Conservation (phyloP, 1,139 yeast species). For the Arxiozyma slooffiae region DNA sequence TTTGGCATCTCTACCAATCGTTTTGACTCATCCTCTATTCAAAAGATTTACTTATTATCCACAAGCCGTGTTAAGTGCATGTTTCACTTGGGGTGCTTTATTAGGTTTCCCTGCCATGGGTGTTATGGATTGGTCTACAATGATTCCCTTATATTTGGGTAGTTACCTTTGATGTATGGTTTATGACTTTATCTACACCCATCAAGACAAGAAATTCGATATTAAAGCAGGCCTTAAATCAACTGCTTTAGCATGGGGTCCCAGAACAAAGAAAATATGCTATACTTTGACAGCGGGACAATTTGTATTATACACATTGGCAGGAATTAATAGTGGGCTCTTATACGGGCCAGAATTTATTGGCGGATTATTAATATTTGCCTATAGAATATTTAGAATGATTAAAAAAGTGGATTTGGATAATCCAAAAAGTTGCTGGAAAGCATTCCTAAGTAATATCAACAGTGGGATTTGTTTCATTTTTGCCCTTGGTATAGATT, state of each 20-base stretch:
- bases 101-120: constrained; percentile 96
- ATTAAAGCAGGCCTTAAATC: constrained; percentile 84
- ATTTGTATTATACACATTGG: constrained; percentile 49
- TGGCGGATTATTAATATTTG: constrained; percentile 56
- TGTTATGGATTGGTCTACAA: constrained; percentile 61
- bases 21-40: constrained; percentile 82
- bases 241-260: constrained; percentile 91
- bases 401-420: constrained; percentile 66
- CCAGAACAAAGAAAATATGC: constrained; percentile 59
- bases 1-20: constrained; percentile 68
- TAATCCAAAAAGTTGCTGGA: constrained; percentile 74
- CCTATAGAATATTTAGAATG: constrained; percentile 57
- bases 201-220: constrained; percentile 89
- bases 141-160: constrained; percentile 67
- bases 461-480: constrained; percentile 72
- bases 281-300: constrained; percentile 58
- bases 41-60: constrained; percentile 94
- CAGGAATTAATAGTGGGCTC: constrained; percentile 74
- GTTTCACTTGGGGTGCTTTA: constrained; percentile 92
- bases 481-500: constrained; percentile 69
- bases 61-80: constrained; percentile 68
- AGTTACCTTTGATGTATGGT: constrained; percentile 89
- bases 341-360: constrained; percentile 66
- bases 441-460: constrained; percentile 65
- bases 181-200: constrained; percentile 94